These are phyloP conservation scores for Leptographium lundbergii DNA, from an alignment of 2,329 filamentous ascomycete genomes.

Conservation along the genomic window DNA sequence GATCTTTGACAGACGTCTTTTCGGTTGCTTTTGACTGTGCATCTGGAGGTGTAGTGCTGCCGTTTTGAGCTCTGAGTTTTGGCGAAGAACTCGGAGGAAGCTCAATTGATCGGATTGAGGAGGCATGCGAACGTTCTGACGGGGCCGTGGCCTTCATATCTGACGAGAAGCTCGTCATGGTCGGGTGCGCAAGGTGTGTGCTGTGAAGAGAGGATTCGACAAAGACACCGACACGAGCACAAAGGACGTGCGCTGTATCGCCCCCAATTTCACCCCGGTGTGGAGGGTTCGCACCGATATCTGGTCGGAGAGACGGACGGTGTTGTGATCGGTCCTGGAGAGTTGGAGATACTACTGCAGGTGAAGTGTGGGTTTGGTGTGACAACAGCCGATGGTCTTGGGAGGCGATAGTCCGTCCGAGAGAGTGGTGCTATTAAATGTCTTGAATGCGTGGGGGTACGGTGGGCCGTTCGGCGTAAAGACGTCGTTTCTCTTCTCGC, in stretches of 20 bases:
- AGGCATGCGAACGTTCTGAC: constrained; percentile 35
- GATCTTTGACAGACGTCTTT: constrained; percentile 50
- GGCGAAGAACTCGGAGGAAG: constrained; percentile 26
- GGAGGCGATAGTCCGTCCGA: not conserved
- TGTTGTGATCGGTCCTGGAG: not conserved
- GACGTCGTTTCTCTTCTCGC: not conserved
- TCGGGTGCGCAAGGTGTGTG: not conserved
- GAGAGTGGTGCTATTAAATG: not conserved
- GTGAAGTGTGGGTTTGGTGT: not conserved
- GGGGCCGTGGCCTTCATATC: constrained; percentile 23
- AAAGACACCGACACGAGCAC: constrained; percentile 3
- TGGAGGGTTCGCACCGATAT: not conserved
- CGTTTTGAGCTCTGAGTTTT: constrained; percentile 27
- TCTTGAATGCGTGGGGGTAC: not conserved
- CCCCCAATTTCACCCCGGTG: not conserved
- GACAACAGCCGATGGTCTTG: not conserved
- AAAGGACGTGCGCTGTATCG: constrained; percentile 1
- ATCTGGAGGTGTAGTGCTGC: constrained; percentile 14
- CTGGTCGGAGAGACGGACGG: not conserved
- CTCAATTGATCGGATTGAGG: constrained; percentile 36
- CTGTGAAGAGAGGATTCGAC: not conserved
- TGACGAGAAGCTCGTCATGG: constrained; percentile 19
- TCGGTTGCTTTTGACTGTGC: constrained; percentile 26
- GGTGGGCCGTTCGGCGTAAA: not conserved
- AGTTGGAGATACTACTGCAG: not conserved